Evolutionary conservation across 805 yeast species (phyloP), one percentile per base, ranked within the genome.

Genomic region (Sugiyamaella smithiae): DNA sequence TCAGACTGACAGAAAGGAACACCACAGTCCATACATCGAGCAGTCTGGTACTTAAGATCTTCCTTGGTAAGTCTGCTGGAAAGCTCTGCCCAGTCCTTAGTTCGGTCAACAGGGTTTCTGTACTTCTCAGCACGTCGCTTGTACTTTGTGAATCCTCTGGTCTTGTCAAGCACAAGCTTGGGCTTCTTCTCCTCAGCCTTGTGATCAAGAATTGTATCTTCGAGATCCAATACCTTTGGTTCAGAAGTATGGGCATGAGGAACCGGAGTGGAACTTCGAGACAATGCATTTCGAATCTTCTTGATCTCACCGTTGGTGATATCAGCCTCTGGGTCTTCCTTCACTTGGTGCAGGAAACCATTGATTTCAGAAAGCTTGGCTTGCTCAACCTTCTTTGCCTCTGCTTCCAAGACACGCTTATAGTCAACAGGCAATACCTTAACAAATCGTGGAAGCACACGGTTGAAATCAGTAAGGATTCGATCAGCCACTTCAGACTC

Each of bases 21-120:
- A 75, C 99, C 99, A 76, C 99, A 91, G 71, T 91, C 98, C 96
- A 93, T 91, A 78, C 99, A 91, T 70, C 99, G 82, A 12, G 98
- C 97, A 50, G 98, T 87, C 74, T 91, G 97, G 66, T 77, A 80
- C 66, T 82, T 80, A 63, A 91, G 83, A 58, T 93, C 98, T 45
- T 85, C 89, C 69, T 87, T 85, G 49, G 88, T 74, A 59, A 91
- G 75, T 48, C 96, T 80, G 11, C 80, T 71, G 9, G 95, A 82
- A 67, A 91, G 77, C 71, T 91, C 98, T 56, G 84, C 80, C 98
- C 98, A 93, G 70, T 93, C 97, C 61, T 77, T 77, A 48, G 88
- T 75, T 69, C 99, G 82, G 23, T 79, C 68, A 63, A 80, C 77
- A 22, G 93, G 81, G 35, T 80, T 73, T 68, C 98, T 80, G 76